A percentile compares a stretch with the other conserved stretches of the same genome.
phyloP scores from a whole-genome alignment of 2,329 filamentous ascomycete genomes.

The Daldinia sp. region DNA sequence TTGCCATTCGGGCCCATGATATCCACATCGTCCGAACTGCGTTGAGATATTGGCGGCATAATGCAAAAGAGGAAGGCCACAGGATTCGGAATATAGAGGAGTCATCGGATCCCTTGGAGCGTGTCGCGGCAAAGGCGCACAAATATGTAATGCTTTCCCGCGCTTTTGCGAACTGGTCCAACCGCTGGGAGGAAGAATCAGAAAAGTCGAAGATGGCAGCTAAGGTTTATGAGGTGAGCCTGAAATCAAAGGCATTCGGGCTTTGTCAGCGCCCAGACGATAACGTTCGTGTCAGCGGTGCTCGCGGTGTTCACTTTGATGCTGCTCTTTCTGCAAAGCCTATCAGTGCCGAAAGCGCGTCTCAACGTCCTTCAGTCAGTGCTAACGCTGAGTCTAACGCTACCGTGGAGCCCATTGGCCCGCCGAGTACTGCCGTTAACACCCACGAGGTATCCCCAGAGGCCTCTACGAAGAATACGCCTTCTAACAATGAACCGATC shows the following conservation, averaged over 20 bases:
- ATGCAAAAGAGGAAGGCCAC: conserved; percentile 36
- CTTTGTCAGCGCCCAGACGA: conserved; percentile 22
- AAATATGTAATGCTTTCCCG: conserved; percentile 49
- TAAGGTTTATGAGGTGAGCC: conserved; percentile 48
- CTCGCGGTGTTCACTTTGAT: conserved; percentile 9
- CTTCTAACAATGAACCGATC: conserved; percentile 8
- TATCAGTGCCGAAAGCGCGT: neutral
- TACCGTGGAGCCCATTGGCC: neutral
- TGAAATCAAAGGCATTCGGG: conserved; percentile 50
- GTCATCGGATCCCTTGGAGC: conserved; percentile 46
- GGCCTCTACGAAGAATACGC: conserved; percentile 1
- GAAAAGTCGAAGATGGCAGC: conserved; percentile 48
- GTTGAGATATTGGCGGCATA: conserved; percentile 46
- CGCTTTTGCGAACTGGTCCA: conserved; percentile 50
- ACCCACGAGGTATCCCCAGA: conserved; percentile 7
- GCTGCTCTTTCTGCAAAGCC: conserved; percentile 8
- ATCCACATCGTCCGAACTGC: conserved; percentile 46
- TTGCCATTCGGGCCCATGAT: conserved; percentile 48
- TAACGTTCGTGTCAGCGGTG: neutral
- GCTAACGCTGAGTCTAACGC: neutral
- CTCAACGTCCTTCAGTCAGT: neutral
- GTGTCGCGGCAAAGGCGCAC: conserved; percentile 48
- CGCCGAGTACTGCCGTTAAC: conserved; percentile 5
- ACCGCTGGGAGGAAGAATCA: conserved; percentile 49
- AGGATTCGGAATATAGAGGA: conserved; percentile 40